Percentiles rank a stretch among this genome's conserved stretches.
These are phyloP conservation scores for Alternaria solani DNA, from an alignment of 2,329 filamentous ascomycete genomes.

Conservation along the genomic window DNA sequence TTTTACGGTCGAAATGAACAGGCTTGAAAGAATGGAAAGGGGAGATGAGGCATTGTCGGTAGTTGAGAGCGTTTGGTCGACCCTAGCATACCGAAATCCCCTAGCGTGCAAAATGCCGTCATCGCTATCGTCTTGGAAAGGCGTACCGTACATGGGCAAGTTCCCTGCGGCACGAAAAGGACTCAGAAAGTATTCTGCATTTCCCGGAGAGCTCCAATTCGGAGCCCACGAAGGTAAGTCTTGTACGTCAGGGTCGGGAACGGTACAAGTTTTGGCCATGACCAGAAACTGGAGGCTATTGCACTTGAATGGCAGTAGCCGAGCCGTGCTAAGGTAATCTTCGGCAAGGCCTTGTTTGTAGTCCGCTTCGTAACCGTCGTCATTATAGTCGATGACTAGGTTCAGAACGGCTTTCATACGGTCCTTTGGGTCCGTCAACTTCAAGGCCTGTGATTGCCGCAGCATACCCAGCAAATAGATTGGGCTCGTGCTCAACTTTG, in stretches of 20 bases:
- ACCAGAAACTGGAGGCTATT: neutral
- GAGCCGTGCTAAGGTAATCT: no score
- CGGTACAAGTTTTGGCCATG: neutral
- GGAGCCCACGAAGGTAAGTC: neutral
- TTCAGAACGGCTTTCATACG: no score
- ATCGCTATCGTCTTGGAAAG: accelerated
- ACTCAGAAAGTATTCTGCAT: neutral
- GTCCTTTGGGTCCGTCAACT: no score
- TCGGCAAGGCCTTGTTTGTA: no score
- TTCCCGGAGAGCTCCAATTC: neutral
- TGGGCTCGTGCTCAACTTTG: no score
- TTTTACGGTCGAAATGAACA: neutral
- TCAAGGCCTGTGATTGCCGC: no score
- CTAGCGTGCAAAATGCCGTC: neutral
- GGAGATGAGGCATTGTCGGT: neutral
- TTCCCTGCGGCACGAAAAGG: neutral
- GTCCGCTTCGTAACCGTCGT: no score
- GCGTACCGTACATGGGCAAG: neutral
- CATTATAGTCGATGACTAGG: no score
- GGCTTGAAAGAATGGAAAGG: no score
- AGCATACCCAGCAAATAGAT: no score
- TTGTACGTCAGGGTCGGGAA: no score
- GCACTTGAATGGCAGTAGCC: neutral
- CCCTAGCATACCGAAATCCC: neutral
- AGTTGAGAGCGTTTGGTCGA: neutral